These are phyloP conservation scores for Gossypium schwendimanii DNA, from an alignment of 441 rosid genomes.

Conservation along the genomic window DNA sequence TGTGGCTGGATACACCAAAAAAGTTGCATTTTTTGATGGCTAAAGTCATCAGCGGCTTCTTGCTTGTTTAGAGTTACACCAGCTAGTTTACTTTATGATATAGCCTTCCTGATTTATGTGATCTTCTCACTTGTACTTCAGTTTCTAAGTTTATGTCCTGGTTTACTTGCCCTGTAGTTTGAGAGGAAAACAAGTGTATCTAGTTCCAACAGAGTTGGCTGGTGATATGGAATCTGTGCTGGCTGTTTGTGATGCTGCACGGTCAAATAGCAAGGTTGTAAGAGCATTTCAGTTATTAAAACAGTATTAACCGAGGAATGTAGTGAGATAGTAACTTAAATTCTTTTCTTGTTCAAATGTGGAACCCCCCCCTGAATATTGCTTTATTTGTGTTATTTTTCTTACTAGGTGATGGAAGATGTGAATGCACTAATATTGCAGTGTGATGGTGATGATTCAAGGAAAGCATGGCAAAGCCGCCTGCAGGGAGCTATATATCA, in stretches of 20 bases:
- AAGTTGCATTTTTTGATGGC: not conserved
- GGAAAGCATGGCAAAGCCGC: slow-evolving; percentile 78
- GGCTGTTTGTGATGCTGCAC: slow-evolving; percentile 66
- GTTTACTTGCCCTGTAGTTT: slow-evolving; percentile 42
- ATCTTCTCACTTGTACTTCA: not conserved
- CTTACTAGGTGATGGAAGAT: slow-evolving; percentile 74
- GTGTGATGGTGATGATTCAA: slow-evolving; percentile 70
- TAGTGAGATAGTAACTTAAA: not conserved
- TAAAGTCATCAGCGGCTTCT: not conserved
- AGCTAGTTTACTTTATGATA: not conserved
- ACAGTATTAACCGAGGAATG: not conserved
- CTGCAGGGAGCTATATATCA: slow-evolving; percentile 86
- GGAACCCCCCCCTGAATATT: not conserved
- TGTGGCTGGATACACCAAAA: not conserved
- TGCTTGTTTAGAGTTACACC: not conserved
- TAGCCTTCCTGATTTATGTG: not conserved
- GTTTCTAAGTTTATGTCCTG: slow-evolving; percentile 8
- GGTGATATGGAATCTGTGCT: slow-evolving; percentile 71
- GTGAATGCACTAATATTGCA: slow-evolving; percentile 61
- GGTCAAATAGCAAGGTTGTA: slow-evolving; percentile 52
- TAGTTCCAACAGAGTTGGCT: slow-evolving; percentile 61
- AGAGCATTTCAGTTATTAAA: slow-evolving; percentile 11
- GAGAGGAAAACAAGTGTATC: slow-evolving; percentile 77
- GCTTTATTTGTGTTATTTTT: slow-evolving; percentile 8
- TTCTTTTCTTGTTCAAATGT: not conserved